Conservation (phyloP, 305 asterid genomes). For the Solanum hybrid region DNA sequence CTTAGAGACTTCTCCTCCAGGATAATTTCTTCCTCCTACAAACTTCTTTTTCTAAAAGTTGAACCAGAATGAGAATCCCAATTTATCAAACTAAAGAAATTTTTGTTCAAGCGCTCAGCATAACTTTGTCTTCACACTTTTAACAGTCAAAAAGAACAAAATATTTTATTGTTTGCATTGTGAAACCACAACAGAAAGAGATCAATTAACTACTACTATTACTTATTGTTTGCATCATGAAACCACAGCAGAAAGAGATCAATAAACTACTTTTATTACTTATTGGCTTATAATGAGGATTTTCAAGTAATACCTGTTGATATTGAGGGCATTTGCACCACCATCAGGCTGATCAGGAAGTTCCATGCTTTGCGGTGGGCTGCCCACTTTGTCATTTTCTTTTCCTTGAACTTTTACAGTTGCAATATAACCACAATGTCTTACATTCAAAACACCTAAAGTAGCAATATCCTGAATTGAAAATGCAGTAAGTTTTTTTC, state of each 20-base stretch:
- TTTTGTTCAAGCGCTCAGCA: neutral
- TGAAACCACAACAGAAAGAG: slow-evolving; percentile 3
- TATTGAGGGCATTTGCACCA: slow-evolving; percentile 75
- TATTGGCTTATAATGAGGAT: slow-evolving; percentile 1
- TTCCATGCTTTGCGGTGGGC: slow-evolving; percentile 46
- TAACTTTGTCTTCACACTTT: neutral
- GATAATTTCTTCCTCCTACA: neutral
- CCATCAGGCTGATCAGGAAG: slow-evolving; percentile 81
- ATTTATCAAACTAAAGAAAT: neutral
- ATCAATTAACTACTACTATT: neutral
- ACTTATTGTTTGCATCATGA: neutral
- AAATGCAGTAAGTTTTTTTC: slow-evolving; percentile 4
- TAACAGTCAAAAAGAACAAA: neutral
- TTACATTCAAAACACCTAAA: slow-evolving; percentile 29
- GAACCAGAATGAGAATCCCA: slow-evolving; percentile 1
- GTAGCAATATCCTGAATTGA: slow-evolving; percentile 7
- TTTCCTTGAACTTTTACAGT: slow-evolving; percentile 64
- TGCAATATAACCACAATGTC: slow-evolving; percentile 32
- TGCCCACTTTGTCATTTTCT: slow-evolving; percentile 31
- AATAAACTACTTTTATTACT: neutral
- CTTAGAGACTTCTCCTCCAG: neutral
- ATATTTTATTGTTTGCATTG: neutral
- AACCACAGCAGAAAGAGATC: neutral
- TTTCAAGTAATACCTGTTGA: slow-evolving; percentile 45
- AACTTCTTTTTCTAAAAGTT: neutral